Conservation (phyloP, 768 basidiomycete genomes). For the Mrakia blollopis region DNA sequence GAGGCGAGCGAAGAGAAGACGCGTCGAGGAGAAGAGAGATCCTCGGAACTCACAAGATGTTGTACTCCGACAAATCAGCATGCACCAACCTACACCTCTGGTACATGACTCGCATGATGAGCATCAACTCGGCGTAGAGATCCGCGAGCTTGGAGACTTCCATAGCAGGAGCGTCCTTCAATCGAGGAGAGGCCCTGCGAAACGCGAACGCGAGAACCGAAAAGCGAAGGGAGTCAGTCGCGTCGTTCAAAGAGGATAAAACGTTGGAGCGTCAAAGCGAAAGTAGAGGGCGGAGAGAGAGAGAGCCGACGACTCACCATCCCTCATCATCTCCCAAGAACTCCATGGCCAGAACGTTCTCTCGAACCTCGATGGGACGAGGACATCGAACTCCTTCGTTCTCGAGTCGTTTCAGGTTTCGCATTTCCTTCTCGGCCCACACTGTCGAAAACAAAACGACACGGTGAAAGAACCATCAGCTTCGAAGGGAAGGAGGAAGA, state of each 20-base stretch:
- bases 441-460: constrained; percentile 42
- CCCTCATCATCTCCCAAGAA: constrained; percentile 78
- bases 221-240: too few species aligned
- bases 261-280: too few species aligned
- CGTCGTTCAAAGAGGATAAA: too few species aligned
- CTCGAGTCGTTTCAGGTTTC: constrained; percentile 79
- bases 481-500: not conserved
- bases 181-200: constrained; percentile 68
- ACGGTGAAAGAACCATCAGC: not conserved
- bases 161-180: constrained; percentile 74
- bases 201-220: too few species aligned
- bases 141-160: constrained; percentile 47
- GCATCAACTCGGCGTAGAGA: constrained; percentile 74
- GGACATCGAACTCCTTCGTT: constrained; percentile 82
- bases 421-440: constrained; percentile 99
- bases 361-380: constrained; percentile 83
- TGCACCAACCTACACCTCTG: constrained; percentile 90
- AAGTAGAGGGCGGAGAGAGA: too few species aligned
- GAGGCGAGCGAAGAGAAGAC: too few species aligned
- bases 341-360: constrained; percentile 94
- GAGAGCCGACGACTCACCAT: constrained; percentile 44
- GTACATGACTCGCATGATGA: constrained; percentile 76
- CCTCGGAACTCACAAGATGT: constrained; percentile 80
- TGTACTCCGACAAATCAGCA: constrained; percentile 97
- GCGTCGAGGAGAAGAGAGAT: too few species aligned